These are phyloP conservation scores for Luffa acutangula DNA, from an alignment of 306 rosid species.

Conservation along the genomic window DNA sequence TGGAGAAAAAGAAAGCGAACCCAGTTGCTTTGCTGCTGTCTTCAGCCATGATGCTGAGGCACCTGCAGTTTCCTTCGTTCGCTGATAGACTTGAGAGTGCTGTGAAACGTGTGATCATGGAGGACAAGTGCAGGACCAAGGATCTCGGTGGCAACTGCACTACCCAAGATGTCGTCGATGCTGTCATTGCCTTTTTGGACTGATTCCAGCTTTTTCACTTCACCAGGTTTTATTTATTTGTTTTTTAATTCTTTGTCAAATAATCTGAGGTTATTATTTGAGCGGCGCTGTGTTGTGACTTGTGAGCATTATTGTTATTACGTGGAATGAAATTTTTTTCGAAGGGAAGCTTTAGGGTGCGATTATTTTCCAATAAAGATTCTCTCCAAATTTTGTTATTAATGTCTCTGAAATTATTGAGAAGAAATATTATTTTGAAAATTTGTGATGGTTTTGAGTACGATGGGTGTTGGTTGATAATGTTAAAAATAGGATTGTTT, in stretches of 20 bases:
- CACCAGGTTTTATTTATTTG: background rate
- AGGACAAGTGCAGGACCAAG: conserved; percentile 50
- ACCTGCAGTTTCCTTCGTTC: conserved; percentile 82
- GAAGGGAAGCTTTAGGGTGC: background rate
- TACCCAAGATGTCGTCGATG: conserved; percentile 71
- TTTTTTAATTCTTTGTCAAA: background rate
- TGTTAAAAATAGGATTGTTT: too few species aligned
- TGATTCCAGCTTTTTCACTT: conserved; percentile 14
- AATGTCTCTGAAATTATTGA: background rate
- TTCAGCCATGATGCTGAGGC: conserved; percentile 93
- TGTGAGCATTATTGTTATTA: background rate
- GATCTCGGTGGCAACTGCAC: conserved; percentile 79
- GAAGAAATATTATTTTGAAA: background rate
- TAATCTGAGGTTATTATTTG: background rate
- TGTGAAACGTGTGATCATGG: conserved; percentile 54
- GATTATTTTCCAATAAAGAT: background rate
- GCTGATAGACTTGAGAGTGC: conserved; percentile 81
- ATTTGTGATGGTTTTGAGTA: too few species aligned
- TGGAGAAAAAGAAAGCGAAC: conserved; percentile 61
- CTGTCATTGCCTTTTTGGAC: conserved; percentile 54
- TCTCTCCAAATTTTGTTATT: background rate
- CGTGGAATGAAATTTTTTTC: background rate
- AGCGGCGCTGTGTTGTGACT: background rate
- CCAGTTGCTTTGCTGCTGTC: conserved; percentile 88
- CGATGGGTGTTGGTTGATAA: too few species aligned